Evolutionary conservation across 1,284 basidiomycete genomes (phyloP).

Genomic region (Marasmius oreades): DNA sequence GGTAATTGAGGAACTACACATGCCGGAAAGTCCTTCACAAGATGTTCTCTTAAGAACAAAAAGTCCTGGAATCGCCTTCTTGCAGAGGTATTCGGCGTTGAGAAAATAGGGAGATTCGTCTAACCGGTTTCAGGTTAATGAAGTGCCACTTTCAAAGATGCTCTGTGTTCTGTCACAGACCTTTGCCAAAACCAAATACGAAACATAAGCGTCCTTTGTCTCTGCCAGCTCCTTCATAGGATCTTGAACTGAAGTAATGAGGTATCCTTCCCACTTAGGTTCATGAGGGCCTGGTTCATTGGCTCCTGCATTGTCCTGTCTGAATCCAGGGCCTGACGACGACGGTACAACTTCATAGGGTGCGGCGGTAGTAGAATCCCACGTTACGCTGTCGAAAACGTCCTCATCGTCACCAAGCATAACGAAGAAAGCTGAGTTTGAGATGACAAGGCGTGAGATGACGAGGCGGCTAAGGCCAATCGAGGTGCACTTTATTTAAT

Average conservation of each 20-base stretch:
- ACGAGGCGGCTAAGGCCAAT: neutral
- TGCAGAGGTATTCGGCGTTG: conserved; percentile 65
- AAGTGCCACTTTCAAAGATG: neutral
- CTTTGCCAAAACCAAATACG: conserved; percentile 89
- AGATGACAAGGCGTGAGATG: neutral
- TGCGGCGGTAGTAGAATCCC: conserved; percentile 68
- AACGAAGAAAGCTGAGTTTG: conserved; percentile 2
- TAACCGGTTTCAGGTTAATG: conserved; percentile 29
- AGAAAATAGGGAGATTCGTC: conserved; percentile 83
- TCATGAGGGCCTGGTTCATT: conserved; percentile 62
- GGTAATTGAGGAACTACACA: conserved; percentile 95
- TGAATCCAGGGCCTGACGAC: conserved; percentile 68
- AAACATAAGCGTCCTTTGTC: conserved; percentile 95
- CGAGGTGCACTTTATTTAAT: too few species aligned
- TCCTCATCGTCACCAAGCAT: conserved; percentile 83
- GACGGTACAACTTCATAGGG: conserved; percentile 39
- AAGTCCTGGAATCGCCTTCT: conserved; percentile 97
- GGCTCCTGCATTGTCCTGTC: conserved; percentile 66
- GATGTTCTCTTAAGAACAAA: conserved; percentile 87
- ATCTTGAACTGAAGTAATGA: conserved; percentile 84
- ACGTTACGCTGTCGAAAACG: conserved; percentile 82
- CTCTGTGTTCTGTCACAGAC: conserved; percentile 39
- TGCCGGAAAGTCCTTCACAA: conserved; percentile 91
- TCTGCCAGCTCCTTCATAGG: conserved; percentile 95
- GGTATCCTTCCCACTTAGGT: conserved; percentile 88